phyloP scores from a whole-genome alignment of 169 alveolate genomes.

The Eimeria tenella region DNA sequence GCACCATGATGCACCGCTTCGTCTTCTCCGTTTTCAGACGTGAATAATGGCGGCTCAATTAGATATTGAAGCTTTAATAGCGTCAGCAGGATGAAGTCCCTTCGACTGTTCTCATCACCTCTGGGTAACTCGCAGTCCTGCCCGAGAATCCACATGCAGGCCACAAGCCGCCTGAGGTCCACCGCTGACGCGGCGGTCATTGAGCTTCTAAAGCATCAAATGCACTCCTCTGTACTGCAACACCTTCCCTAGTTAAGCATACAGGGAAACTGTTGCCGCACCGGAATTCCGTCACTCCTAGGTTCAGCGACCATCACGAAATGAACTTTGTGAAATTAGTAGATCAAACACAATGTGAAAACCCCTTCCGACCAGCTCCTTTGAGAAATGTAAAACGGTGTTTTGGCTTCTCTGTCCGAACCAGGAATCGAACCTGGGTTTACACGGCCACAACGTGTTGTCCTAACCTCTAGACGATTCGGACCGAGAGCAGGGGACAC shows the following conservation, averaged over 20 bases:
- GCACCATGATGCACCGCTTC: background rate
- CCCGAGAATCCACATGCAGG: slow-evolving; percentile 39
- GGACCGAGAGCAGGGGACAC: slow-evolving; percentile 83
- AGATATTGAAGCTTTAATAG: slow-evolving; percentile 44
- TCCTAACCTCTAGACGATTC: slow-evolving; percentile 96
- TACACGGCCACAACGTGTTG: slow-evolving; percentile 97
- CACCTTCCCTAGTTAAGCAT: too few species aligned
- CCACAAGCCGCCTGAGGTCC: slow-evolving; percentile 51
- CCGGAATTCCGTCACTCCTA: too few species aligned
- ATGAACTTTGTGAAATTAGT: too few species aligned
- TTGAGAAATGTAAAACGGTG: too few species aligned
- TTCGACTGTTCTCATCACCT: slow-evolving; percentile 15
- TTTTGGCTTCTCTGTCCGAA: slow-evolving; percentile 86
- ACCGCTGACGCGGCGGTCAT: slow-evolving; percentile 21
- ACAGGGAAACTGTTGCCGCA: too few species aligned
- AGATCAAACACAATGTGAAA: too few species aligned
- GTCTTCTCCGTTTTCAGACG: background rate
- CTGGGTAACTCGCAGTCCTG: slow-evolving; percentile 3
- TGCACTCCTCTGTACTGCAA: too few species aligned
- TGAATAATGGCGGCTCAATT: background rate
- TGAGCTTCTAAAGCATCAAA: background rate
- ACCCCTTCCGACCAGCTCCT: too few species aligned
- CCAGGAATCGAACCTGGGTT: slow-evolving; percentile 97
- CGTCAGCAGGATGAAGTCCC: slow-evolving; percentile 25
- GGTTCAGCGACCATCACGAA: too few species aligned